Base-by-base conservation (phyloP, 768 basidiomycete genomes). In the Leccinum pellstonianum region DNA sequence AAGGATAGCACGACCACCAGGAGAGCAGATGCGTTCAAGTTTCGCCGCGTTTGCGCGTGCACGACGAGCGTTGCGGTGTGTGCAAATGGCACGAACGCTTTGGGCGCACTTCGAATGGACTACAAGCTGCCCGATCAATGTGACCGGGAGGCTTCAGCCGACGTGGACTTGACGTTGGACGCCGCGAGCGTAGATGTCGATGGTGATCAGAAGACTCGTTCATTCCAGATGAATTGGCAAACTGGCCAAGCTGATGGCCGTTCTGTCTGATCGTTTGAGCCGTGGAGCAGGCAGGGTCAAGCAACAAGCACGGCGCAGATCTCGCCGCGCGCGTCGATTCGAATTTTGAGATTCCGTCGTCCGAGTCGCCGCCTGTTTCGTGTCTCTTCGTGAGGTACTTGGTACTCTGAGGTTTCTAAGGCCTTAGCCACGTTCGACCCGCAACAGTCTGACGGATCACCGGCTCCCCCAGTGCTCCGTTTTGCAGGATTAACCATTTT, bases 71-170 rank as follows among this genome's bases (percentile, higher is more conserved):
- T 88, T 27, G 80, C 82, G 31, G 96, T 99, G 6, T 90, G 86
- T 55, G 87, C 91, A 11, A 97, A 91, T 64, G 86, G 84, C 63
- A 87, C 90, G 0, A 97, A 95, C 1, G 91, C 91, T 0, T 95
- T 92, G 71, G 94, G 86, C 3, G 95, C 91, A 2, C 77, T 98
- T 35, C 81, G 88, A 15, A 80, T 88, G 12, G 93, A 95, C 65
- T 88, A 85, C 55, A 75, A 75, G 38, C 85, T 88, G 0, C 3
- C 74, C 79, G 4, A 83, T 98, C 52, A 69, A 69, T 0, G 65
- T 90, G 7, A 68, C 70, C 0, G 90, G 92, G 4, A 79, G 80
- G 53, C 74, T 21, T 76, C 81, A 15, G 81, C 87, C 51, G 91
- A 97, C 69, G 63, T 97, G 53, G 80, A 54, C 17, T 25, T 56